Conservation (phyloP, 2,329 filamentous ascomycete genomes). For the Diaporthe velutina region DNA sequence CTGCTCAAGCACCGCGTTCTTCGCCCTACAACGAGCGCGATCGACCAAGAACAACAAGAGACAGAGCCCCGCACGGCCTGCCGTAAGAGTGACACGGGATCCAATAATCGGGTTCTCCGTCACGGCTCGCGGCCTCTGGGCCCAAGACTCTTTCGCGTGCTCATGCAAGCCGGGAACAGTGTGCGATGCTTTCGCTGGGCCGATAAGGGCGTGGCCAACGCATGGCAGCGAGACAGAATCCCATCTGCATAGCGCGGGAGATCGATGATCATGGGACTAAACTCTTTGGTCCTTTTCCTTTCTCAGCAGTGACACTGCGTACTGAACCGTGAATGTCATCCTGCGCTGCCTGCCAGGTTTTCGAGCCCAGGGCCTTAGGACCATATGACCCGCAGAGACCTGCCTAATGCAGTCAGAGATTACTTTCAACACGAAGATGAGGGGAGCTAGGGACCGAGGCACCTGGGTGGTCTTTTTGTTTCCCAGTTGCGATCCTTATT, state of each 20-base stretch:
- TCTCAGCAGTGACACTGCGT: neutral
- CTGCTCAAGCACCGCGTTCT: neutral
- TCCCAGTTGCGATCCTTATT: neutral
- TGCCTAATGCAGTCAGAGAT: conserved; percentile 24
- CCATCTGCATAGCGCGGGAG: neutral
- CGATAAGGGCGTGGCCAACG: conserved; percentile 25
- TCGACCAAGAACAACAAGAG: conserved; percentile 3
- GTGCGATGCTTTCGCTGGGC: neutral
- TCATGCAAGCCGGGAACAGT: conserved; percentile 26
- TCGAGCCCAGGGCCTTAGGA: neutral
- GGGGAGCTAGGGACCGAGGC: neutral
- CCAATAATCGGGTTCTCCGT: conserved; percentile 10
- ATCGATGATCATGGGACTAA: conserved; percentile 18
- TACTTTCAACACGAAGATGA: neutral
- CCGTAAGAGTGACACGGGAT: conserved; percentile 24
- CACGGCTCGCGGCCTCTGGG: conserved; percentile 15
- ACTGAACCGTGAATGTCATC: neutral
- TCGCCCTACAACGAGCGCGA: neutral
- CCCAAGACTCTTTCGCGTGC: neutral
- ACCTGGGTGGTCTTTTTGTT: neutral
- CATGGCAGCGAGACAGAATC: conserved; percentile 19
- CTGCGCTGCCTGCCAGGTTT: conserved; percentile 1
- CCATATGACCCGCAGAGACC: neutral
- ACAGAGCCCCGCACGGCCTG: neutral
- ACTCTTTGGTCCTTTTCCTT: neutral